phyloP scores from a whole-genome alignment of 1,139 yeast species.

The Suhomyces taliae region DNA sequence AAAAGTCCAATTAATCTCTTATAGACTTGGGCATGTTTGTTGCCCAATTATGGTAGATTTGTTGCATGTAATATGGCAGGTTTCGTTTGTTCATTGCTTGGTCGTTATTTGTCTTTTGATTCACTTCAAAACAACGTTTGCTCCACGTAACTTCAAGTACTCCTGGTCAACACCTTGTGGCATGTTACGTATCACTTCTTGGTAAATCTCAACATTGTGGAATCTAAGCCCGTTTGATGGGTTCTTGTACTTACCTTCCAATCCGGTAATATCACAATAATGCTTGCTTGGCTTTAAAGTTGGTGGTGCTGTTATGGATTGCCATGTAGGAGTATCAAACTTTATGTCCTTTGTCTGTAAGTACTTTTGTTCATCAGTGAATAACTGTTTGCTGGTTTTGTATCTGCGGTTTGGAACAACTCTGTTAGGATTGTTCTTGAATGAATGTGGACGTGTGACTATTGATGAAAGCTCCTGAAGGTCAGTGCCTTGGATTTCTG shows the following conservation, averaged over 20 bases:
- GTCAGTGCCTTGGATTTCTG: constrained; percentile 16
- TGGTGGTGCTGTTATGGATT: constrained; percentile 82
- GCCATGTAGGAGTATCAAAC: constrained; percentile 56
- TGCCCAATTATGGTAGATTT: no score
- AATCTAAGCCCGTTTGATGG: constrained; percentile 78
- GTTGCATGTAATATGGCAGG: not conserved
- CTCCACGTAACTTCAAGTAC: constrained; percentile 82
- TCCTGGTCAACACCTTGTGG: constrained; percentile 94
- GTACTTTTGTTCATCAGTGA: constrained; percentile 75
- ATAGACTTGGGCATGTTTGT: no score
- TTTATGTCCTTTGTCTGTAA: constrained; percentile 42
- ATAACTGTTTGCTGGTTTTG: constrained; percentile 73
- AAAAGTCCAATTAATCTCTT: no score
- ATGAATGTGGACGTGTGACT: constrained; percentile 46
- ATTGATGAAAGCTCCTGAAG: constrained; percentile 40
- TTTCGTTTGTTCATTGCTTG: not conserved
- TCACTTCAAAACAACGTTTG: constrained; percentile 72
- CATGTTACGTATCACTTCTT: constrained; percentile 72
- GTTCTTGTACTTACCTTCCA: constrained; percentile 73
- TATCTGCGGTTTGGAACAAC: constrained; percentile 57
- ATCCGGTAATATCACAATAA: constrained; percentile 93
- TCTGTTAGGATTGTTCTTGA: constrained; percentile 55
- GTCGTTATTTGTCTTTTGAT: constrained; percentile 15
- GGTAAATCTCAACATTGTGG: constrained; percentile 82
- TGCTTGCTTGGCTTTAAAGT: constrained; percentile 76